phyloP scores from a whole-genome alignment of 495 filamentous ascomycete genomes.

The Hyaloscypha hepaticicola region DNA sequence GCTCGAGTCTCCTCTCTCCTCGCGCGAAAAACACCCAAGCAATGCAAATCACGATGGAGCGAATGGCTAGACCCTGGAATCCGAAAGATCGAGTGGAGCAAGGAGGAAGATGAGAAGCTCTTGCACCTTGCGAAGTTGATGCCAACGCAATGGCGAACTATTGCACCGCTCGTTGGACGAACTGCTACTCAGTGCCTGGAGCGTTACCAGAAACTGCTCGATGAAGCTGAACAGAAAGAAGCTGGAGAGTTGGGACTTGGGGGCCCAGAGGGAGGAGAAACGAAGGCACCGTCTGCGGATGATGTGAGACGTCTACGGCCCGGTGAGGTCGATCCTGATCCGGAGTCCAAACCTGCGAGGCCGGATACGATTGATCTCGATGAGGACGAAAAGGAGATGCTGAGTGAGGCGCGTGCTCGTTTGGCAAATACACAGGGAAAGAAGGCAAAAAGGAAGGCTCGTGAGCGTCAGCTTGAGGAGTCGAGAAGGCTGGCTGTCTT shows the following conservation, averaged over 20 bases:
- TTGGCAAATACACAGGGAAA: conserved; percentile 98
- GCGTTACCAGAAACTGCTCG: conserved; percentile 92
- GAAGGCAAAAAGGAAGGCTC: conserved; percentile 97
- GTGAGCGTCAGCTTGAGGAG: conserved; percentile 94
- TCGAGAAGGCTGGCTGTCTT: conserved; percentile 83
- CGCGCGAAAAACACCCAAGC: conserved; percentile 96
- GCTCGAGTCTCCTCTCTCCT: conserved; percentile 96
- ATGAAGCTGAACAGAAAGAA: conserved; percentile 92
- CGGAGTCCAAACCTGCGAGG: conserved; percentile 93
- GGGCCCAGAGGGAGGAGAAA: conserved; percentile 85
- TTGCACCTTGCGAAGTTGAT: conserved; percentile 96
- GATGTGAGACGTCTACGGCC: conserved; percentile 88
- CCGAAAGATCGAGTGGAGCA: conserved; percentile 97
- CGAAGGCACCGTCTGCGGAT: conserved; percentile 85
- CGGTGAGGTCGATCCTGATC: conserved; percentile 93
- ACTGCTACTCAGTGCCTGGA: conserved; percentile 97
- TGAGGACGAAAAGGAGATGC: conserved; percentile 99
- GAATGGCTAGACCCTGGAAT: conserved; percentile 99
- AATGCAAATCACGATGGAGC: conserved; percentile 97
- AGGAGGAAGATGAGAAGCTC: conserved; percentile 97
- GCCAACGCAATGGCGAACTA: conserved; percentile 98
- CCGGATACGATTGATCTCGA: conserved; percentile 98
- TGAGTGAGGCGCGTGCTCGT: conserved; percentile 94
- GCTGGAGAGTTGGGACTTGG: conserved; percentile 75
- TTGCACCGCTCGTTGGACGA: conserved; percentile 92